Percentiles rank a stretch among this genome's conserved stretches.
phyloP scores from a whole-genome alignment of 129 eudicot species.

The Artemisia argyi region DNA sequence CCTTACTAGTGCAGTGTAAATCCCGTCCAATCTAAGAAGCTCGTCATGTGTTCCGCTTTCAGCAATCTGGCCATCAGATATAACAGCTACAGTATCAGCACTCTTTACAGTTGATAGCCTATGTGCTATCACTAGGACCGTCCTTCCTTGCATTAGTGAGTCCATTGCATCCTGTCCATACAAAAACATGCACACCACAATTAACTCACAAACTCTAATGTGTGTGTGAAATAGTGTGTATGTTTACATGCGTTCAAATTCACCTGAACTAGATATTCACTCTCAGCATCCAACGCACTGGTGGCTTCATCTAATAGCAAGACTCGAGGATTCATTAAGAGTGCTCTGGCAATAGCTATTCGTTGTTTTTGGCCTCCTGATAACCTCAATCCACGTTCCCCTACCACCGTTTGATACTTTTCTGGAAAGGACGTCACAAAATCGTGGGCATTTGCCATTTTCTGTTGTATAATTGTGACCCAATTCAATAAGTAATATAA shows the following conservation, averaged over 20 bases:
- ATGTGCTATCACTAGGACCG: slow-evolving; percentile 75
- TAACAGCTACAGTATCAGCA: slow-evolving; percentile 67
- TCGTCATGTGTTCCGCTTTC: slow-evolving; percentile 72
- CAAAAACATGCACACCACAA: slow-evolving; percentile 2
- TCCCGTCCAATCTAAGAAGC: slow-evolving; percentile 61
- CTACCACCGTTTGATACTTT: slow-evolving; percentile 51
- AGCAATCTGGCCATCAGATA: slow-evolving; percentile 68
- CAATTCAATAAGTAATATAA: slow-evolving; percentile 1
- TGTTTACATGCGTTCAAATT: neutral
- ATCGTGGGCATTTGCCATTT: slow-evolving; percentile 63
- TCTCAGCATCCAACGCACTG: slow-evolving; percentile 54
- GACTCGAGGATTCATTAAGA: slow-evolving; percentile 54
- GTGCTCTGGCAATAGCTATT: slow-evolving; percentile 59
- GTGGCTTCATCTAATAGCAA: slow-evolving; percentile 58
- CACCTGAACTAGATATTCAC: slow-evolving; percentile 57
- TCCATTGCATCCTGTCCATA: slow-evolving; percentile 71
- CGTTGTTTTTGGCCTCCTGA: slow-evolving; percentile 66
- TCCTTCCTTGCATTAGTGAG: slow-evolving; percentile 67
- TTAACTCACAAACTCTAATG: neutral
- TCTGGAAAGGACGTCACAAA: slow-evolving; percentile 51
- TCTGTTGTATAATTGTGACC: slow-evolving; percentile 25
- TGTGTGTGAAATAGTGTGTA: neutral
- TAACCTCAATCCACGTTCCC: slow-evolving; percentile 59
- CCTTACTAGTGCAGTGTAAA: slow-evolving; percentile 68
- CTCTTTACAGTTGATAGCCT: slow-evolving; percentile 73